A percentile compares a stretch with the other conserved stretches of the same genome.
Evolutionary conservation across 2,329 filamentous ascomycete genomes (phyloP).

Genomic region (Sporothrix luriei): DNA sequence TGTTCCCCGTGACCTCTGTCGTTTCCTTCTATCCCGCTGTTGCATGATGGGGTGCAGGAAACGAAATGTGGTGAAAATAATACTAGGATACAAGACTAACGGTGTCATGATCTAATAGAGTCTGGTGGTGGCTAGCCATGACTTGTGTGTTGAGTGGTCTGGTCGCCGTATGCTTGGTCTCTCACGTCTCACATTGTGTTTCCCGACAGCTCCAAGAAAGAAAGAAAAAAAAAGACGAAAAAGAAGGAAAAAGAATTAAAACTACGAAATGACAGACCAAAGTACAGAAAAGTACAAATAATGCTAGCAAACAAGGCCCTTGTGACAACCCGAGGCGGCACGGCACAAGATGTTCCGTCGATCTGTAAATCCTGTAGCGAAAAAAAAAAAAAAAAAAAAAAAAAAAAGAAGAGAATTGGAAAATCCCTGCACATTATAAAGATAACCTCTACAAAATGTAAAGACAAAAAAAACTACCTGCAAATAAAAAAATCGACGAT

Average conservation of each 20-base stretch:
- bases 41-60: conserved; percentile 13
- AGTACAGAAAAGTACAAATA: neutral
- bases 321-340: neutral
- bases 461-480: neutral
- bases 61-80: neutral
- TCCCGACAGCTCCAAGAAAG: neutral
- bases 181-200: neutral
- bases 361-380: neutral
- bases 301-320: neutral
- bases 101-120: too few relatives aligned
- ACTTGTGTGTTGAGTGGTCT: neutral
- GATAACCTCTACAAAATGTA: neutral
- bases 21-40: conserved; percentile 10
- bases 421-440: neutral
- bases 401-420: neutral
- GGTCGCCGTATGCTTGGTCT: neutral
- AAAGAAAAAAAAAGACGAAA: neutral
- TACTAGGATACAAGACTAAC: neutral
- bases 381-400: neutral
- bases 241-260: too few relatives aligned
- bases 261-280: neutral
- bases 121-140: neutral
- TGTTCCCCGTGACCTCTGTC: neutral
- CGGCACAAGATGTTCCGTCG: neutral
- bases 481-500: conserved; percentile 29